Evolutionary conservation across 441 rosid species (phyloP), one percentile per base, ranked within the genome.

Genomic region (Populus hybrid): DNA sequence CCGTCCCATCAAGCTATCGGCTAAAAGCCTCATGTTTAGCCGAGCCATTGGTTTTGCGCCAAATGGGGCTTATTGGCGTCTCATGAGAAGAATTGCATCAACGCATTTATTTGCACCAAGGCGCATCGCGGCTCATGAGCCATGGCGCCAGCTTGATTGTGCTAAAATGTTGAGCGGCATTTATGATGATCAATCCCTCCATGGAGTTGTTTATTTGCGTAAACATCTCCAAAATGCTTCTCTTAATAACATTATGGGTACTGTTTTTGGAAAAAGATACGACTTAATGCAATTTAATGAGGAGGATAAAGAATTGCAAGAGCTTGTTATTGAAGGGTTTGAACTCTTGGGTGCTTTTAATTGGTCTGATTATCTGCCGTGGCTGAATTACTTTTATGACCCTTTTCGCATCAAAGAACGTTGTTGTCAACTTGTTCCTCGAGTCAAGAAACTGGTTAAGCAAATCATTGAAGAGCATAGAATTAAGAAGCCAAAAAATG

Each of bases 31-130:
- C 54, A 85, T 88, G 89, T 88, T 88, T 64, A 77, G 83, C 76
- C 84, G 87, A 28, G 91, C 91, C 83, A 86, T 88, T 1, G 91
- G 89, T 59, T 88, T 88, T 42, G 87, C 89, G 0, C 91, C 87
- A 0, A 69, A 65, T 20, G 88, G 89, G 2, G 42, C 84, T 1
- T 86, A 88, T 67, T 88, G 89, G 89, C 84, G 84, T 10, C 85
- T 86, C 24, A 79, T 86, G 24, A 73, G 89, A 42, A 85, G 79
- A 50, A 70, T 88, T 18, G 82, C 90, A 6, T 81, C 90, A 0
- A 70, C 85, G 38, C 90, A 87, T 54, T 79, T 85, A n/a, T 87
- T 87, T 21, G 74, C 86, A 11, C 86, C 85, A 0, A 72, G 76
- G 78, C 87, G 87, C 76, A 84, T 86, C 24, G 75, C 81, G 0